Conservation (phyloP, 192 early-diverging fungal species). For the Dissophora ornata region DNA sequence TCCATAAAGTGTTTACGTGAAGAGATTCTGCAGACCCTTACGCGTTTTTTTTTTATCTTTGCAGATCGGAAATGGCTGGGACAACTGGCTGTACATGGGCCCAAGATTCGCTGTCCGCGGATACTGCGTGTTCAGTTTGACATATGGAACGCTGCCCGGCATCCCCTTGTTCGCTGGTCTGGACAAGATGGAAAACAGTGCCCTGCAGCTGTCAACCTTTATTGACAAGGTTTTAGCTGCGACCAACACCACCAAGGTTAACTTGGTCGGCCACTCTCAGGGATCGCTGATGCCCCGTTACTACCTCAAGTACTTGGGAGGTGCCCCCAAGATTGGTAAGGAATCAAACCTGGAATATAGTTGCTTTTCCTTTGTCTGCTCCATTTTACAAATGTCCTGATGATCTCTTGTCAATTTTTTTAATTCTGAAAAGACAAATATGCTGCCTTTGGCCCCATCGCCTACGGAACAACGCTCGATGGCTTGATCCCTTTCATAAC, state of each 20-base stretch:
- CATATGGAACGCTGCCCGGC: conserved; percentile 27
- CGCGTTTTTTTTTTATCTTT: not conserved
- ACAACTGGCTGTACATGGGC: conserved; percentile 44
- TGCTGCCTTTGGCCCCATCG: conserved; percentile 41
- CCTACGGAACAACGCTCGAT: conserved; percentile 31
- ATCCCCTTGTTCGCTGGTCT: conserved; percentile 31
- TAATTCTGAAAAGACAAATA: conserved; percentile 30
- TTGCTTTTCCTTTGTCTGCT: too few species aligned
- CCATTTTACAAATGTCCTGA: too few species aligned
- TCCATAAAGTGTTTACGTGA: not conserved
- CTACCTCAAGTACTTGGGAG: conserved; percentile 36
- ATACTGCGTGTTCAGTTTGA: conserved; percentile 42
- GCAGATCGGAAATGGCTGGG: conserved; percentile 37
- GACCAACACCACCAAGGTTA: conserved; percentile 43
- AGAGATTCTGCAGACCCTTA: too few species aligned
- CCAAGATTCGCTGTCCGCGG: conserved; percentile 19
- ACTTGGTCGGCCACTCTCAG: conserved; percentile 41
- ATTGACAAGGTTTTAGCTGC: conserved; percentile 43
- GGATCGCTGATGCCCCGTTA: conserved; percentile 44
- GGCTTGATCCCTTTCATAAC: conserved; percentile 19
- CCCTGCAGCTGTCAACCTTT: conserved; percentile 27
- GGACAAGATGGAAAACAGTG: conserved; percentile 40
- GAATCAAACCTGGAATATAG: too few species aligned
- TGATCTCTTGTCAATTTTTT: not conserved
- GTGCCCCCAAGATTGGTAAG: conserved; percentile 40